Percentiles rank a stretch among this genome's conserved stretches.
Evolutionary conservation across 2,329 filamentous ascomycete genomes (phyloP).

Genomic region (Phyllosticta paracitricarpa): DNA sequence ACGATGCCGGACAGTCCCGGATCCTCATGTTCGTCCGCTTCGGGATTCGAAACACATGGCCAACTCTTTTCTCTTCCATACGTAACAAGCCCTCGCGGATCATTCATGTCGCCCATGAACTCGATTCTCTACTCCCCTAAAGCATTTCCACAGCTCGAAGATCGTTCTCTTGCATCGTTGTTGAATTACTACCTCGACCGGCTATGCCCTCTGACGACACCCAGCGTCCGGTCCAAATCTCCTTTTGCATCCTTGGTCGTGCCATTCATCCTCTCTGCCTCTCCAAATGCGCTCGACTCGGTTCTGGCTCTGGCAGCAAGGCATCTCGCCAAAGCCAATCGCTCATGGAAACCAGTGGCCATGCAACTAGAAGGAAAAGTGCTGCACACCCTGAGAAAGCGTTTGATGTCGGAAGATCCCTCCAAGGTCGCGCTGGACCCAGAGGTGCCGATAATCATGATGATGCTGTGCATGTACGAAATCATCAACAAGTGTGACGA

Average conservation of each 20-base stretch:
- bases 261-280: constrained; percentile 30
- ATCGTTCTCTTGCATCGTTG: constrained; percentile 21
- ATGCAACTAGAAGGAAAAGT: constrained; percentile 30
- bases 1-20: background rate
- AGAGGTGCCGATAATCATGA: constrained; percentile 33
- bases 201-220: constrained; percentile 31
- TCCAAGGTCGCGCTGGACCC: constrained; percentile 15
- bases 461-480: constrained; percentile 38
- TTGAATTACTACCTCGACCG: constrained; percentile 33
- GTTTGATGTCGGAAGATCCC: constrained; percentile 21
- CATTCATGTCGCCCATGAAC: constrained; percentile 10
- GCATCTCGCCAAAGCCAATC: constrained; percentile 25
- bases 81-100: constrained; percentile 12
- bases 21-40: constrained; percentile 1
- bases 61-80: background rate
- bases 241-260: constrained; percentile 32
- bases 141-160: constrained; percentile 18
- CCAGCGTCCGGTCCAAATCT: constrained; percentile 25
- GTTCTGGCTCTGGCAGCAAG: constrained; percentile 32
- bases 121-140: constrained; percentile 14
- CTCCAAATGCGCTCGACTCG: constrained; percentile 27
- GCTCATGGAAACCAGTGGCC: constrained; percentile 22
- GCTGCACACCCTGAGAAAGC: constrained; percentile 26
- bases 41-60: background rate
- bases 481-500: constrained; percentile 32